phyloP scores from a whole-genome alignment of 129 eudicot species.

The Apium graveolens region DNA sequence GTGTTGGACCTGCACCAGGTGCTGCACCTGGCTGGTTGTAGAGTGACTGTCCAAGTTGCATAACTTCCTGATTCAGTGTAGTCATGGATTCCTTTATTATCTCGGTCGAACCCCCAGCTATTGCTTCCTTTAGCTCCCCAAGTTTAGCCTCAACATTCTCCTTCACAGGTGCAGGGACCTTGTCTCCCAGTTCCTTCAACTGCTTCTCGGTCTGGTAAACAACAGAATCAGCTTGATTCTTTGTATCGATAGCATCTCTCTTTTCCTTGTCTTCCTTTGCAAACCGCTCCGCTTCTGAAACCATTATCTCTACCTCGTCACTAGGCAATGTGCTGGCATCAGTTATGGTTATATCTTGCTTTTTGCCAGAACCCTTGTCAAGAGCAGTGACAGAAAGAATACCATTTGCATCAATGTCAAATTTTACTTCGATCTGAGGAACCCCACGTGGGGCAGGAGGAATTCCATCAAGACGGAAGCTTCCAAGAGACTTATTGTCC shows the following conservation, averaged over 20 bases:
- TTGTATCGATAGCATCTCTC: constrained; percentile 94
- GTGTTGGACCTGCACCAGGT: constrained; percentile 45
- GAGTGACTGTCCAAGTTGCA: constrained; percentile 94
- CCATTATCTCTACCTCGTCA: constrained; percentile 92
- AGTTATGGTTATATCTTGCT: no score
- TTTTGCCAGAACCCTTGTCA: no score
- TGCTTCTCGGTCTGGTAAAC: constrained; percentile 98
- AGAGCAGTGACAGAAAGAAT: no score
- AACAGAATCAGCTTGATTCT: constrained; percentile 95
- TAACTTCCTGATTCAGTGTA: constrained; percentile 94
- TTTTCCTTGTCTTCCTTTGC: constrained; percentile 97
- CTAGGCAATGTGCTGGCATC: no score
- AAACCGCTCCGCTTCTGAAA: constrained; percentile 78
- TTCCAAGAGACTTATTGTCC: no score
- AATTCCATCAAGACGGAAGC: no score
- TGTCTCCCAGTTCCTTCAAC: constrained; percentile 90
- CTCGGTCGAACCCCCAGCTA: constrained; percentile 80
- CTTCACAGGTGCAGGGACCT: constrained; percentile 78
- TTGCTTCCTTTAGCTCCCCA: constrained; percentile 67
- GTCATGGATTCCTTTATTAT: constrained; percentile 87
- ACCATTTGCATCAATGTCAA: no score
- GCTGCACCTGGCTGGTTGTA: constrained; percentile 74
- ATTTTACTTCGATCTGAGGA: no score
- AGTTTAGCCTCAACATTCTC: constrained; percentile 88
- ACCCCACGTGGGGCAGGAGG: no score